Percentiles rank a stretch among this genome's conserved stretches.
Conservation (phyloP, 192 early-diverging fungal species). For the Glomus cerebriforme region DNA sequence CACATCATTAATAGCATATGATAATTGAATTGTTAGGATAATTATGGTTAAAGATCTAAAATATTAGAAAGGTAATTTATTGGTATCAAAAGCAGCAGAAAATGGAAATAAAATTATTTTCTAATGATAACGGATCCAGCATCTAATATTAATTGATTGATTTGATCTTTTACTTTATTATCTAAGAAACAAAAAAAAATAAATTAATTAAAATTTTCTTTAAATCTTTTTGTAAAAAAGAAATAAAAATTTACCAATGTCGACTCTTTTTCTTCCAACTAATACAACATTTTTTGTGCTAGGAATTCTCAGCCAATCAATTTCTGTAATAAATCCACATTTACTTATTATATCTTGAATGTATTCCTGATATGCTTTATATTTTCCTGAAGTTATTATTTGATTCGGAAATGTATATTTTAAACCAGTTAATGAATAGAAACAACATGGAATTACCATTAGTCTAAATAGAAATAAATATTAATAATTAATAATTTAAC, state of each 20-base stretch:
- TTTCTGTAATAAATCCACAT: constrained; percentile 63
- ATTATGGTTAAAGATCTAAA: too few relatives aligned
- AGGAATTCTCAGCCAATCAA: constrained; percentile 74
- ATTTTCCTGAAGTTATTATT: constrained; percentile 58
- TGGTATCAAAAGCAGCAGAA: too few relatives aligned
- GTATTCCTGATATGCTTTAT: constrained; percentile 68
- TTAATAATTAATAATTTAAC: constrained; percentile 5
- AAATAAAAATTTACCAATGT: neutral
- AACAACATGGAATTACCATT: constrained; percentile 84
- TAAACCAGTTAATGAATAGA: constrained; percentile 70
- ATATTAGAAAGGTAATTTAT: too few relatives aligned
- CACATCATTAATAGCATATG: too few relatives aligned
- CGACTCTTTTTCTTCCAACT: constrained; percentile 52
- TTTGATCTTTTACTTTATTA: neutral
- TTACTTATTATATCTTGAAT: constrained; percentile 51
- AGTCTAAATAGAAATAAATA: constrained; percentile 46
- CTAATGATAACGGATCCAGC: neutral
- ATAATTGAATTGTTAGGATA: too few relatives aligned
- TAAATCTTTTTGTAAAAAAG: neutral
- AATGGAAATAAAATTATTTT: neutral
- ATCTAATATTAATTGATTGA: neutral
- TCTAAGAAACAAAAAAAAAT: neutral
- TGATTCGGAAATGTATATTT: constrained; percentile 51
- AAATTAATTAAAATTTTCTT: neutral
- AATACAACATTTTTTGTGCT: constrained; percentile 81